Conservation (phyloP, 1,139 yeast species). For the Yamadazyma diospyri region DNA sequence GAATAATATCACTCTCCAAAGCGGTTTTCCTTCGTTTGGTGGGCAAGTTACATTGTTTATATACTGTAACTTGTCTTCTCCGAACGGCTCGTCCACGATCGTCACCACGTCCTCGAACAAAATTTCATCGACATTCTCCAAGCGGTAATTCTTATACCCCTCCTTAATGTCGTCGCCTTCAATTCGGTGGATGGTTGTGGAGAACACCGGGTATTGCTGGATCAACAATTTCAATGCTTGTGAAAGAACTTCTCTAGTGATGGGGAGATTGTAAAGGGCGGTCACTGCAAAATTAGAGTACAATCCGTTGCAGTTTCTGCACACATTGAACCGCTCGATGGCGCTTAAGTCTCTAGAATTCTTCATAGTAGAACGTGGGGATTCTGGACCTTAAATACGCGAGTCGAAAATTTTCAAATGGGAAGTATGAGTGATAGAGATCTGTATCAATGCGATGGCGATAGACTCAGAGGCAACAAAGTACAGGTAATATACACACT, state of each 20-base stretch:
- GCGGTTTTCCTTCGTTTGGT: slow-evolving; percentile 20
- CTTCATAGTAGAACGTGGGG: no score
- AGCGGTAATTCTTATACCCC: slow-evolving; percentile 16
- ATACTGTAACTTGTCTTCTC: slow-evolving; percentile 14
- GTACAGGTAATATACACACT: no score
- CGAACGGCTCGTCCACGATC: slow-evolving; percentile 16
- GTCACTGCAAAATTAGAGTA: slow-evolving; percentile 30
- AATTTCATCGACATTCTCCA: slow-evolving; percentile 19
- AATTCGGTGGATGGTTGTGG: slow-evolving; percentile 18
- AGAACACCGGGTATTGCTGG: slow-evolving; percentile 20
- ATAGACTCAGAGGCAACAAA: no score
- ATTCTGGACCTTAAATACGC: no score
- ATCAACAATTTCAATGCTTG: slow-evolving; percentile 22
- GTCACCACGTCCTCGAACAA: slow-evolving; percentile 25
- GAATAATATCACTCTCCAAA: slow-evolving; percentile 28
- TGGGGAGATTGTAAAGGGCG: slow-evolving; percentile 19
- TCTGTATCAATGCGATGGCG: no score
- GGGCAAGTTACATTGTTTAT: slow-evolving; percentile 18
- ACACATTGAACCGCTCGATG: slow-evolving; percentile 26
- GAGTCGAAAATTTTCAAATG: no score
- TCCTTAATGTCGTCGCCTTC: slow-evolving; percentile 4
- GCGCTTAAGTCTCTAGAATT: slow-evolving; percentile 7
- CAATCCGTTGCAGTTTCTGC: slow-evolving; percentile 20
- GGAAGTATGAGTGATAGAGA: no score
- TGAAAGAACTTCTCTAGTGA: slow-evolving; percentile 20